Base-by-base conservation (phyloP, 2,329 filamentous ascomycete species). In the Colletotrichum sp. region DNA sequence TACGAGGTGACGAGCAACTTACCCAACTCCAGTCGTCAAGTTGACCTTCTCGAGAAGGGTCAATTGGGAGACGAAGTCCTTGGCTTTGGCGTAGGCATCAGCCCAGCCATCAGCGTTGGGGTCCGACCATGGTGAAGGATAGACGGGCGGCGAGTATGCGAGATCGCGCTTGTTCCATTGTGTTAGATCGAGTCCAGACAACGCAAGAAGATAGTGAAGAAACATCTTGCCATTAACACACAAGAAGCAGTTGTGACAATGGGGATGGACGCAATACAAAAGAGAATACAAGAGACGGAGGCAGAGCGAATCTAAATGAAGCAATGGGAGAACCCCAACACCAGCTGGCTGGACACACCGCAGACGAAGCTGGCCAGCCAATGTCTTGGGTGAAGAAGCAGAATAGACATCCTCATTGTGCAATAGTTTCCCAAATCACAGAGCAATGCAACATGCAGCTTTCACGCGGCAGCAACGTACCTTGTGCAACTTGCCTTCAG, bases 41-140 rank as follows among this genome's bases (percentile, higher is more conserved):
- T 99, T 99, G 84, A 99, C 95, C 87, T 98, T 98, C 84, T 98
- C 96, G 13, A 92, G 82, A 43, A 98, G 88, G 1, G 95, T 98
- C 85, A 98, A 86, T 82, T 96, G 92, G 12, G 93, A 94, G 61
- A 98, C 95, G 80, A 98, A 96, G 4, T 89, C 91, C 79, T 91
- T 92, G 2, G 96, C 96, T 83, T 94, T 93, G 24, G 85, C 86
- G 79, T 98, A 96, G 52, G 95, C 95, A 8, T 92, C 90, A 70
- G 91, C 89, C 96, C 96, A 98, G 77, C 90, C 91, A 60, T 90
- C 87, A 13, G 94, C 94, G 7, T 91, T 83, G 21, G 94, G 93
- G 77, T 94, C 91, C 86, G 94, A 93, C 95, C 96, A 98, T 87
- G 96, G 96, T 32, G 95, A 96, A 1, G 96, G 96, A 81, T 98